Base-by-base conservation (phyloP, 1,284 basidiomycete genomes). In the Naganishia sp. region DNA sequence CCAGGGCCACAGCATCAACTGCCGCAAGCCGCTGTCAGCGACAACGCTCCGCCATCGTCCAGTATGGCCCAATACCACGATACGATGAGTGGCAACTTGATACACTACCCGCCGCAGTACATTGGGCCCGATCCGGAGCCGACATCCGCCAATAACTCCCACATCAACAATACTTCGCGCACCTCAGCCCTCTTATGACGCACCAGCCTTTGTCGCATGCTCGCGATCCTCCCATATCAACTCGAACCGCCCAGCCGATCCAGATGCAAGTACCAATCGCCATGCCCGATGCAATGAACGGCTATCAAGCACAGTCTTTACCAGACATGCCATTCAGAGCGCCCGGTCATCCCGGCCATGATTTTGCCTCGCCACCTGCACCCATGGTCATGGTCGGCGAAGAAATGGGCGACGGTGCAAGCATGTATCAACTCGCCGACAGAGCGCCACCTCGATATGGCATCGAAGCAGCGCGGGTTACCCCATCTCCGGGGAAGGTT, bases 161-260 rank as follows among this genome's bases (percentile, higher is more conserved):
- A 13, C n/a, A 11, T 10, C 52, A 35, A 18, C 52, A 21, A 21
- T 23, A 6, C 52, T 4, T 54, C 52, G 17, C 52, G 17, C 47
- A 47, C 6, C 11, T 35, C n/a, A 61, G 47, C 23, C 57, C 57
- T 23, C 57, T 50, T 4, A 28, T 61, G 57, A 50, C 57, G 25
- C 31, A 39, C 41, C 57, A 42, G 23, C 57, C 57, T 9, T 39
- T 61, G 47, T 61, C 57, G 15, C 57, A 61, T 28, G 32, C 47
- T 25, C 57, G 57, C n/a, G 28, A 11, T 25, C 10, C 25, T 15
- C 17, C 52, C 35, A 39, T 31, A 6, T 35, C 28, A 41, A 2
- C 25, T 18, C 35, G 6, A 21, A 11, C 31, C 18, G 32, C 35
- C 18, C 52, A 54, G 31, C 13, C 52, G 31, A 35, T 54, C 1